Conservation (phyloP, 2,329 filamentous ascomycete species). For the Stagonosporopsis vannaccii region DNA sequence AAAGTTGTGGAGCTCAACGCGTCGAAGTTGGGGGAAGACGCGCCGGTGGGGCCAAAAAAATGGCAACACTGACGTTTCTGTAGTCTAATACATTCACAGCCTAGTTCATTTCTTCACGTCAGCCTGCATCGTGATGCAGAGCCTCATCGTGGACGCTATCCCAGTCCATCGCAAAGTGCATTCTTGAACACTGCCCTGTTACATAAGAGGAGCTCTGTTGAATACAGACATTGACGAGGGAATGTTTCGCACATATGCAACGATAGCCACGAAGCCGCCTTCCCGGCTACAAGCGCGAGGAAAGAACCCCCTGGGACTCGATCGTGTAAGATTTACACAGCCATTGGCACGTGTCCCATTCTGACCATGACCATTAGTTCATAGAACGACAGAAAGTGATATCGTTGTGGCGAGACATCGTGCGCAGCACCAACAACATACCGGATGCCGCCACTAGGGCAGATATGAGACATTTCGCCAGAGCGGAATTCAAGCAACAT, state of each 20-base stretch:
- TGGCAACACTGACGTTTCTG: conserved; percentile 2
- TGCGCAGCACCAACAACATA: conserved; percentile 51
- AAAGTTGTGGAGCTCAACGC: background rate
- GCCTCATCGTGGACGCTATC: conserved; percentile 14
- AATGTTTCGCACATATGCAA: conserved; percentile 46
- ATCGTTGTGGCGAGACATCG: conserved; percentile 57
- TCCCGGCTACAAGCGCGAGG: conserved; percentile 42
- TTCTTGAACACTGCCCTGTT: conserved; percentile 1
- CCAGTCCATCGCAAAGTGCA: conserved; percentile 3
- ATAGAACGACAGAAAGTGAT: conserved; percentile 58
- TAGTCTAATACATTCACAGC: conserved; percentile 16
- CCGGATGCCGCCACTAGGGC: conserved; percentile 36
- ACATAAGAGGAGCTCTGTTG: background rate
- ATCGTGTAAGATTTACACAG: conserved; percentile 33
- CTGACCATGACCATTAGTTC: conserved; percentile 47
- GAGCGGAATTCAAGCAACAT: conserved; percentile 58
- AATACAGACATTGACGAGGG: conserved; percentile 9
- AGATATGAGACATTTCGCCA: conserved; percentile 58
- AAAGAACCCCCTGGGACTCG: conserved; percentile 43
- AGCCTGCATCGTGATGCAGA: conserved; percentile 23
- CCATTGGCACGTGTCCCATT: background rate
- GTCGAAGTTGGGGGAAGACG: conserved; percentile 11
- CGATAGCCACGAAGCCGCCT: conserved; percentile 37
- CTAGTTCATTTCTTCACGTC: conserved; percentile 28
- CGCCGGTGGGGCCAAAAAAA: conserved; percentile 20